Base-by-base conservation (phyloP, 2,329 filamentous ascomycete species). In the Tricladium varicosporioides region DNA sequence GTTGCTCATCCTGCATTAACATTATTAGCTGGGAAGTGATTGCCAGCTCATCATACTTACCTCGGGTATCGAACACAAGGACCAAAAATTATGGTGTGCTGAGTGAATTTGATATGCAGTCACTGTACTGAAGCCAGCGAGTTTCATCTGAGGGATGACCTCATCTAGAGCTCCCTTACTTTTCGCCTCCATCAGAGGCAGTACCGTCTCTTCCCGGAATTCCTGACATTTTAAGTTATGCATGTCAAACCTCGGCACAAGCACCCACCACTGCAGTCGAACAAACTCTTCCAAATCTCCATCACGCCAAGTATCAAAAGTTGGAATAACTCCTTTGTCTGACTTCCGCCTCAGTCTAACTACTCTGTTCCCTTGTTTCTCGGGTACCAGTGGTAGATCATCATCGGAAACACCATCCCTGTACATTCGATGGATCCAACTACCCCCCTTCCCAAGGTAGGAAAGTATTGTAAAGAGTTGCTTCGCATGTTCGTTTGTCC, bases 231-330 rank as follows among this genome's bases (percentile, higher is more conserved):
- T n/a, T n/a, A n/a, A n/a, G n/a, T n/a, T n/a, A n/a, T n/a, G n/a
- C n/a, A n/a, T n/a, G 2, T 56, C 18, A 22, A 66, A 66, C 0
- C 63, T 31, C 1, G 59, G 63, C 3, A 62, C 57, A 4, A 18
- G 59, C 59, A 64, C 61, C 60, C 53, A 62, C 59, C 59, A 66
- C 18, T 66, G 64, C 19, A 40, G 18, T 5, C 51, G 18, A 40
- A 55, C 57, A 15, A 66, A 66, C 0, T 59, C 40, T 32, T 59
- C 53, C 10, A 62, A n/a, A n/a, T 48, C 0, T 10, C 60, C 48
- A 1, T 53, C 54, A 1, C 5, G 33, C 64, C 64, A 65, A 15
- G 5, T 13, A 4, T 58, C 57, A 1, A 64, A 13, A 1, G 55
- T 33, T 31, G 50, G 40, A 11, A 66, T 52, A 2, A 1, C 11